Evolutionary conservation across 129 eudicot species (phyloP).

Genomic region (Flaveria sonorensis): DNA sequence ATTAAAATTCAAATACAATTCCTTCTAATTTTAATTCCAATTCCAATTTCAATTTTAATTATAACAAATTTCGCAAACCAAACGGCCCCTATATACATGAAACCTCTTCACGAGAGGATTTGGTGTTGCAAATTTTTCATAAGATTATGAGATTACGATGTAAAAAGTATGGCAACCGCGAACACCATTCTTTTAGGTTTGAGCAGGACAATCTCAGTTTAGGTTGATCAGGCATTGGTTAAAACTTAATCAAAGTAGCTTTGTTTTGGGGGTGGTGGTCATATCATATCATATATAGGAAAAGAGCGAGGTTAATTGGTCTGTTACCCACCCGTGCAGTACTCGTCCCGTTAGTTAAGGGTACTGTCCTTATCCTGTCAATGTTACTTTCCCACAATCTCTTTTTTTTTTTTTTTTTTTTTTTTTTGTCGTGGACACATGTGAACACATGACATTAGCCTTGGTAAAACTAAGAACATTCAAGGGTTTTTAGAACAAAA

Average conservation of each 20-base stretch:
- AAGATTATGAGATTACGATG: not conserved
- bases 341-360: conserved; percentile 70
- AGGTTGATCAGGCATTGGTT: conserved; percentile 14
- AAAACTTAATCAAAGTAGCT: conserved; percentile 28
- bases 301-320: conserved; percentile 21
- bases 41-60: too few relatives aligned
- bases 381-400: conserved; percentile 33
- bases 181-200: not conserved
- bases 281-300: conserved; percentile 27
- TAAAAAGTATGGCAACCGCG: not conserved
- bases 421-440: conserved; percentile 7
- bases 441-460: not conserved
- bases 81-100: not conserved
- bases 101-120: not conserved
- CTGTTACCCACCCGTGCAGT: conserved; percentile 51
- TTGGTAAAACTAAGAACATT: too few relatives aligned
- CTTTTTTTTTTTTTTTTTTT: conserved; percentile 20
- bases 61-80: too few relatives aligned
- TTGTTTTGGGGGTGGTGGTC: conserved; percentile 10
- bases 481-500: too few relatives aligned
- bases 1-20: too few relatives aligned
- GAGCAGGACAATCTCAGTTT: conserved; percentile 19
- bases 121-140: not conserved
- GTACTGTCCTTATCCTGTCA: conserved; percentile 47
- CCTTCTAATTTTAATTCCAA: too few relatives aligned